A percentile compares a stretch with the other conserved stretches of the same genome.
phyloP scores from a whole-genome alignment of 257 asterid genomes.

The Jasminum sambac region DNA sequence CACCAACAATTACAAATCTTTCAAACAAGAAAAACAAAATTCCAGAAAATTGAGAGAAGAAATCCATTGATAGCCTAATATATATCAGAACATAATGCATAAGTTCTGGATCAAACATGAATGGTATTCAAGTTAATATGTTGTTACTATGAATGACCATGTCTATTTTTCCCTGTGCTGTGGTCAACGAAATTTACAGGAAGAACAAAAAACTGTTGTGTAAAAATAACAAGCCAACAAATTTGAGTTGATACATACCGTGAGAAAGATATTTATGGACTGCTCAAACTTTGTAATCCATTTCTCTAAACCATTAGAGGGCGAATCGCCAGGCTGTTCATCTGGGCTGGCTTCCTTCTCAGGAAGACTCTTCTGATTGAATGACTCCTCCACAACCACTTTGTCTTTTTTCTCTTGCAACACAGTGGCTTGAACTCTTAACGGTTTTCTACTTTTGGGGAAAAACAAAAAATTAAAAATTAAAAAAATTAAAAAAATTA shows the following conservation, averaged over 20 bases:
- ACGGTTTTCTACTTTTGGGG: slow-evolving; percentile 36
- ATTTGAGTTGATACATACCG: slow-evolving; percentile 41
- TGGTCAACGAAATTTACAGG: neutral
- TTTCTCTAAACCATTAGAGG: slow-evolving; percentile 57
- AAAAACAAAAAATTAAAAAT: slow-evolving; percentile 22
- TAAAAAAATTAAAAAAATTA: no score
- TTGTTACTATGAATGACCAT: neutral
- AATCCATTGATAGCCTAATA: neutral
- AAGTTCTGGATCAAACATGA: neutral
- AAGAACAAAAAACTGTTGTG: neutral
- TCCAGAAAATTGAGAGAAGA: neutral
- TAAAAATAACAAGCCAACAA: slow-evolving; percentile 11
- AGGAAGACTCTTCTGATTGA: slow-evolving; percentile 58
- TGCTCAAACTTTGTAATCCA: slow-evolving; percentile 80
- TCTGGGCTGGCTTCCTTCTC: slow-evolving; percentile 41
- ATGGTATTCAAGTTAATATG: neutral
- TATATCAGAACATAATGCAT: neutral
- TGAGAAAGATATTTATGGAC: slow-evolving; percentile 79
- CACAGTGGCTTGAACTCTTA: slow-evolving; percentile 59
- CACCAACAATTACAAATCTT: neutral
- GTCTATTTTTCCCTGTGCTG: neutral
- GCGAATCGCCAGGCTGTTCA: slow-evolving; percentile 37
- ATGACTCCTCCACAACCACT: slow-evolving; percentile 67
- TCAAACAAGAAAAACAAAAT: neutral
- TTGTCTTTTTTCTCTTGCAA: slow-evolving; percentile 77